phyloP scores from a whole-genome alignment of 257 asterid genomes.

The Scutellaria baicalensis region DNA sequence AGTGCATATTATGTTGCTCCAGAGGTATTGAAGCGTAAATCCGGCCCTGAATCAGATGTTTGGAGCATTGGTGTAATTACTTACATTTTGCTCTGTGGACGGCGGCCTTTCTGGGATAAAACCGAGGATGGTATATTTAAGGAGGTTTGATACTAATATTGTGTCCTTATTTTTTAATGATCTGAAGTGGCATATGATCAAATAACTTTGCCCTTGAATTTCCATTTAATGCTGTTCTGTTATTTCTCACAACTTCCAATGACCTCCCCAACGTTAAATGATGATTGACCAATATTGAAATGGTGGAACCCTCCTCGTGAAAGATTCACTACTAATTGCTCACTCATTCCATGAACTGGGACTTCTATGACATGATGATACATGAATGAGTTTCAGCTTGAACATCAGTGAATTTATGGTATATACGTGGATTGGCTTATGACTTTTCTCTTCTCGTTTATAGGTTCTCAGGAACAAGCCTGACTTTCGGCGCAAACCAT shows the following conservation, averaged over 20 bases:
- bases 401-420: not conserved
- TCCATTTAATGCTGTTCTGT: not conserved
- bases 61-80: slow-evolving; percentile 99
- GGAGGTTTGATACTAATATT: slow-evolving; percentile 48
- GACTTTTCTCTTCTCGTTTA: slow-evolving; percentile 1
- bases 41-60: slow-evolving; percentile 99
- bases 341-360: not conserved
- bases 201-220: not conserved
- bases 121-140: slow-evolving; percentile 98
- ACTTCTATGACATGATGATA: not conserved
- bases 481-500: slow-evolving; percentile 94
- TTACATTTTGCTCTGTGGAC: slow-evolving; percentile 90
- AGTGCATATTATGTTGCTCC: slow-evolving; percentile 99
- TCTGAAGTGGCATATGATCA: not conserved
- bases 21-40: slow-evolving; percentile 88
- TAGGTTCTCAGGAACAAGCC: slow-evolving; percentile 94
- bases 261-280: not conserved
- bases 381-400: not conserved
- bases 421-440: slow-evolving; percentile 18
- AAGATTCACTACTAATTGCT: not conserved
- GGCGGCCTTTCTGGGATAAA: slow-evolving; percentile 99
- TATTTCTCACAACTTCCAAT: not conserved
- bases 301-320: not conserved
- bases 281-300: not conserved
- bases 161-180: not conserved